Evolutionary conservation across 768 basidiomycete species (phyloP), one percentile per base, ranked within the genome.

Genomic region (Phylloporus sp.): DNA sequence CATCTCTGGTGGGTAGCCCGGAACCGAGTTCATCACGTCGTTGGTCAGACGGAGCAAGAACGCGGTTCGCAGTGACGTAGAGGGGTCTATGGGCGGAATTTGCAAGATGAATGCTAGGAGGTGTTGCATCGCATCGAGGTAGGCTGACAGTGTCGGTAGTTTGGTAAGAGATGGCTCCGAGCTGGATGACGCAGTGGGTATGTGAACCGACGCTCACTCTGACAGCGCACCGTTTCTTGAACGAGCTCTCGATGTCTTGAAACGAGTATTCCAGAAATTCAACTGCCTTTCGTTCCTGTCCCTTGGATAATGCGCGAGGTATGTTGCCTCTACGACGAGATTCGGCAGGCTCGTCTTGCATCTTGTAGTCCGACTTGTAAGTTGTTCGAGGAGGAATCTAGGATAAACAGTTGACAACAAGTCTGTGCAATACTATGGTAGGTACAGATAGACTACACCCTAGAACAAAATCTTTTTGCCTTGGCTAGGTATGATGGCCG

Each of bases 391-490:
- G 36, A 20, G 20, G 11, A 22, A 23, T 20, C 13, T 6, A 23
- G 24, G 13, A 9, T 24, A 41, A 41, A 41, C 16, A 41, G 16
- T 26, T 3, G 40, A 41, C 40, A 41, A 41, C 39, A 40, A 36
- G n/a, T 36, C 13, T 28, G 10, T 29, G 16, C 42, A n/a, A 43
- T 38, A 12, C 20, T n/a, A 10, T 43, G 24, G 29, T 40, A 51
- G 8, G 20, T 40, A 41, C 35, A 38, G 47, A 15, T 28, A 32
- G 20, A 23, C 20, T 9, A 10, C n/a, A 27, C 22, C 45, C 54
- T 78, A 86, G 57, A 92, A 92, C 36, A 76, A 78, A 38, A 85
- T 85, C 64, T 88, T 91, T 67, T 82, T 80, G 12, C 86, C 85
- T 68, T 81, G 76, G 61, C 83, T 71, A n/a, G 76, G 76, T 28